phyloP scores from a whole-genome alignment of 257 asterid species.

The Solanum ossicruentum region DNA sequence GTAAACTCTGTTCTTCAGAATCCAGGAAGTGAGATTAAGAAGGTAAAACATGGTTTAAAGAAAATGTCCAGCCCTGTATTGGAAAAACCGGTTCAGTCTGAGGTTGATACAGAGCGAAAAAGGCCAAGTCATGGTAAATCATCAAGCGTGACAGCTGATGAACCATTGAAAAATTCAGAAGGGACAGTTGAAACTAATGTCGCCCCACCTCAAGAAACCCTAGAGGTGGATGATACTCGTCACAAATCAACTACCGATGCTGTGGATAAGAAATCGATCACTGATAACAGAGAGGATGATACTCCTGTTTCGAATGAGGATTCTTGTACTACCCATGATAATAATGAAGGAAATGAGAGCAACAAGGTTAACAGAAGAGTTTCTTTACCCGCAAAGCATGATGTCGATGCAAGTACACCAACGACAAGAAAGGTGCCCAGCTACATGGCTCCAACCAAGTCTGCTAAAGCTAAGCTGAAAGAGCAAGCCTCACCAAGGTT shows the following conservation, averaged over 20 bases:
- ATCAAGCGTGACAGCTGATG: background rate
- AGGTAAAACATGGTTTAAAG: slow-evolving; percentile 16
- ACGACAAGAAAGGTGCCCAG: slow-evolving; percentile 30
- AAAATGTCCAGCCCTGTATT: slow-evolving; percentile 12
- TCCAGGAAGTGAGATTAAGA: slow-evolving; percentile 21
- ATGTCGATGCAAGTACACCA: slow-evolving; percentile 6
- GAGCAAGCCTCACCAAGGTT: slow-evolving; percentile 35
- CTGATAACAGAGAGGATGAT: slow-evolving; percentile 3
- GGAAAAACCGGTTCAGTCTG: slow-evolving; percentile 3
- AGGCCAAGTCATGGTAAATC: slow-evolving; percentile 5
- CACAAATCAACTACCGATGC: background rate
- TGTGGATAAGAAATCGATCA: background rate
- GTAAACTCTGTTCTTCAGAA: slow-evolving; percentile 9
- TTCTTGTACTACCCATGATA: slow-evolving; percentile 16
- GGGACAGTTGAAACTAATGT: background rate
- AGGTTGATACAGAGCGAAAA: slow-evolving; percentile 12
- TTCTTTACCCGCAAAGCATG: slow-evolving; percentile 29
- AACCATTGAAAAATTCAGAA: background rate
- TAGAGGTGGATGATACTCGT: background rate
- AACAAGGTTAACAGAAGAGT: slow-evolving; percentile 19
- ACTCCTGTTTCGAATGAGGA: background rate
- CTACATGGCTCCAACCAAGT: slow-evolving; percentile 51
- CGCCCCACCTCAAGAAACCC: background rate
- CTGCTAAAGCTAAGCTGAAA: slow-evolving; percentile 43
- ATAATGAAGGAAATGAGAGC: slow-evolving; percentile 10